These are phyloP conservation scores for Tulasnella sp. DNA, from an alignment of 768 basidiomycete genomes.

Conservation along the genomic window DNA sequence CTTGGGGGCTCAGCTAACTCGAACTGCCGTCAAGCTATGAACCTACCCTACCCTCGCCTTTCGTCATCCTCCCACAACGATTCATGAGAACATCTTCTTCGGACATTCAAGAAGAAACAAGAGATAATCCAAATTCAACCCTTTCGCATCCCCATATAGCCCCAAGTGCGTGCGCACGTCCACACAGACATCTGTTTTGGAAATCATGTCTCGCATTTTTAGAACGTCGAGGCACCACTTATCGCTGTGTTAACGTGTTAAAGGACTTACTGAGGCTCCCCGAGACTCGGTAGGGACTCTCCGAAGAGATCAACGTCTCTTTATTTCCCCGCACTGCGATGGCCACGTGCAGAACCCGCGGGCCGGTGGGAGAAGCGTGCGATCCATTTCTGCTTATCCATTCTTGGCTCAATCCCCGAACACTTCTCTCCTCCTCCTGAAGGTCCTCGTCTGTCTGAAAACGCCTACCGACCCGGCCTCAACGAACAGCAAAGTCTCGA, in stretches of 20 bases:
- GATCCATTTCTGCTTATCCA: neutral
- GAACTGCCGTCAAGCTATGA: neutral
- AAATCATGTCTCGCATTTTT: neutral
- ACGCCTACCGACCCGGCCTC: no score
- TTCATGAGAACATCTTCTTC: neutral
- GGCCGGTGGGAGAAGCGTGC: neutral
- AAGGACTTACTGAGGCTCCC: neutral
- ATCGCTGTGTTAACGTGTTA: neutral
- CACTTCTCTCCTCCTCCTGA: neutral
- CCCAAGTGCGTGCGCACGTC: neutral
- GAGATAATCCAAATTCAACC: neutral
- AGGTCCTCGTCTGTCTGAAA: neutral
- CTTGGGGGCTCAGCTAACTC: no score
- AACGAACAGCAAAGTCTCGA: no score
- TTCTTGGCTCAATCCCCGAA: neutral
- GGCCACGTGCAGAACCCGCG: neutral
- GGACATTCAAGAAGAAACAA: neutral
- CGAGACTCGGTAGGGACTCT: neutral
- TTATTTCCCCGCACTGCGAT: neutral
- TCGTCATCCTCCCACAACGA: neutral
- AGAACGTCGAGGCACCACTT: no score
- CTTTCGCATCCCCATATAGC: neutral
- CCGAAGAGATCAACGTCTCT: neutral
- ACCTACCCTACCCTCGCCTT: neutral
- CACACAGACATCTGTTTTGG: no score